These are phyloP conservation scores for Coniochaeta sp. DNA, from an alignment of 2,329 filamentous ascomycete genomes.

Conservation along the genomic window DNA sequence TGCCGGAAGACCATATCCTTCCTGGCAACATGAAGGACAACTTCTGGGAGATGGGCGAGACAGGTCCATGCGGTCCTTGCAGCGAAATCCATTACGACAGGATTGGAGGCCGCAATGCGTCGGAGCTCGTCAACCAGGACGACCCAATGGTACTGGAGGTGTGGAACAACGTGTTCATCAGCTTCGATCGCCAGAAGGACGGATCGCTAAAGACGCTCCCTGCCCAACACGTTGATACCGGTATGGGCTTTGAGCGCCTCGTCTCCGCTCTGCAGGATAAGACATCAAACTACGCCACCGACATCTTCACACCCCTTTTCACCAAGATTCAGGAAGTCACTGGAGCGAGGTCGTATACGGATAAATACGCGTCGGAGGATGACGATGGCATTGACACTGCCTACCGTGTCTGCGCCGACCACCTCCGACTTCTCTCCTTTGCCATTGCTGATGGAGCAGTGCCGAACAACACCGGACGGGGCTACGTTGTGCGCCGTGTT, in stretches of 20 bases:
- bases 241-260: slow-evolving; percentile 91
- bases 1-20: slow-evolving; percentile 87
- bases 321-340: slow-evolving; percentile 79
- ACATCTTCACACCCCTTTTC: slow-evolving; percentile 92
- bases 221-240: slow-evolving; percentile 93
- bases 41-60: slow-evolving; percentile 99
- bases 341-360: slow-evolving; percentile 72
- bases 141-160: slow-evolving; percentile 96
- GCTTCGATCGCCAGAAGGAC: slow-evolving; percentile 91
- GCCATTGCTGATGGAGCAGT: slow-evolving; percentile 88
- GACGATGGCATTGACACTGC: slow-evolving; percentile 88
- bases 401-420: slow-evolving; percentile 92
- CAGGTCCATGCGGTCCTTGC: slow-evolving; percentile 94
- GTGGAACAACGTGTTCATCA: slow-evolving; percentile 99
- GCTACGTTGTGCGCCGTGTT: slow-evolving; percentile 91
- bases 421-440: slow-evolving; percentile 85
- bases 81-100: slow-evolving; percentile 97
- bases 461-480: slow-evolving; percentile 90
- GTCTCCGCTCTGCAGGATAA: slow-evolving; percentile 91
- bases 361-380: slow-evolving; percentile 89
- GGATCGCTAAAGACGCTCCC: slow-evolving; percentile 76
- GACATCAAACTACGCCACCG: slow-evolving; percentile 91
- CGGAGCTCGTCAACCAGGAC: slow-evolving; percentile 86
- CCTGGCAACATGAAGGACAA: slow-evolving; percentile 99
- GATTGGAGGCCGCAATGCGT: slow-evolving; percentile 84